Evolutionary conservation across 1,139 yeast species (phyloP), one percentile per base, ranked within the genome.

Genomic region (Pichia sp.): DNA sequence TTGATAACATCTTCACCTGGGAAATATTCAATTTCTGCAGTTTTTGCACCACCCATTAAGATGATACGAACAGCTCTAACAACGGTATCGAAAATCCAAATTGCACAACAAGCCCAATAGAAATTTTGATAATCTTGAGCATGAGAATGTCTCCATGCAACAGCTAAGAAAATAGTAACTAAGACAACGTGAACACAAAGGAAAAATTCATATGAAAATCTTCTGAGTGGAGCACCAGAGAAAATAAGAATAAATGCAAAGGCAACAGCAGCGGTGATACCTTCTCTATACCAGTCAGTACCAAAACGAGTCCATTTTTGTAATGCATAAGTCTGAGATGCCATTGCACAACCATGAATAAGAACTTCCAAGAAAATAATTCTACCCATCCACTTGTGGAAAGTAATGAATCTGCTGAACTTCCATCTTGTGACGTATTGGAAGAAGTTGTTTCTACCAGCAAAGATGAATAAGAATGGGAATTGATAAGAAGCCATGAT

Each of bases 341-440:
- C 67, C 70, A 74, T 70, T 19, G 82, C 78, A 27, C 75, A 72
- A n/a, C 79, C 71, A 58, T 84, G 91, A 35, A 79, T 62, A 33
- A 75, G 50, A 1, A 71, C 67, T 53, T 70, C 62, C 11, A 69
- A 21, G 28, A 70, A 57, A 49, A 70, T 60, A 2, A 68, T 54
- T 63, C 93, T 73, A 2, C 83, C 79, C 7, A 79, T 59, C 84
- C 87, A 82, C 57, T 83, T 79, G 65, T 86, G 94, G 61, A 80
- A 74, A 22, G 76, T 69, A 48, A 81, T 69, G 60, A 84, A 83
- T 40, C 86, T 73, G 2, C 81, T 69, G 55, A 75, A 76, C 21
- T 77, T 71, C 85, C 89, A 82, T 38, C 89, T 86, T 4, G 89
- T 81, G 37, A 81, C 42, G 71, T 76, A 73, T 54, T 79, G 78